phyloP scores from a whole-genome alignment of 108 stramenopile species.

The Nitzschia putrida region DNA sequence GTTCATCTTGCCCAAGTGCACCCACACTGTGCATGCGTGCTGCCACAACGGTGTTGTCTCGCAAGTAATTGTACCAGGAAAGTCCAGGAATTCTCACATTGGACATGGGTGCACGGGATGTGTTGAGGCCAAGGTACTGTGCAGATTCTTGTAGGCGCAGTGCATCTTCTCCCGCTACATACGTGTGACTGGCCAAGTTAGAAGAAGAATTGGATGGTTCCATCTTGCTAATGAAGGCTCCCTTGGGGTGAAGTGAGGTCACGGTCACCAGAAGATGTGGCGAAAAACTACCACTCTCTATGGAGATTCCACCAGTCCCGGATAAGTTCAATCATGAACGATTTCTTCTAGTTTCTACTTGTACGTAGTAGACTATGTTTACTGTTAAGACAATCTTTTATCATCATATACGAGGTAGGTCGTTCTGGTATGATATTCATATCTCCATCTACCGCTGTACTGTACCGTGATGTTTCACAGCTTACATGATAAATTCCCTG shows the following conservation, averaged over 20 bases:
- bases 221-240: not conserved
- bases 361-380: too few relatives aligned
- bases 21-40: constrained; percentile 57
- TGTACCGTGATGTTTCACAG: too few relatives aligned
- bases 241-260: too few relatives aligned
- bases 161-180: constrained; percentile 37
- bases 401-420: too few relatives aligned
- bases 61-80: not conserved
- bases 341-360: too few relatives aligned
- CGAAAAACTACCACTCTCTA: too few relatives aligned
- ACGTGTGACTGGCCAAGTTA: constrained; percentile 15
- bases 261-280: not conserved
- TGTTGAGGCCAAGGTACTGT: constrained; percentile 19
- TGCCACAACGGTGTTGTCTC: constrained; percentile 34
- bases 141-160: constrained; percentile 18
- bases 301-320: too few relatives aligned
- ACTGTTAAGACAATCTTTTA: too few relatives aligned
- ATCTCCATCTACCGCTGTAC: too few relatives aligned
- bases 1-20: constrained; percentile 35
- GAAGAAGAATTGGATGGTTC: not conserved
- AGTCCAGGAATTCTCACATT: constrained; percentile 2
- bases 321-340: too few relatives aligned
- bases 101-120: constrained; percentile 16
- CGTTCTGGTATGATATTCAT: too few relatives aligned
- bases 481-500: too few relatives aligned